These are phyloP conservation scores for Ajuga reptans DNA, from an alignment of 305 asterid genomes.

Conservation along the genomic window DNA sequence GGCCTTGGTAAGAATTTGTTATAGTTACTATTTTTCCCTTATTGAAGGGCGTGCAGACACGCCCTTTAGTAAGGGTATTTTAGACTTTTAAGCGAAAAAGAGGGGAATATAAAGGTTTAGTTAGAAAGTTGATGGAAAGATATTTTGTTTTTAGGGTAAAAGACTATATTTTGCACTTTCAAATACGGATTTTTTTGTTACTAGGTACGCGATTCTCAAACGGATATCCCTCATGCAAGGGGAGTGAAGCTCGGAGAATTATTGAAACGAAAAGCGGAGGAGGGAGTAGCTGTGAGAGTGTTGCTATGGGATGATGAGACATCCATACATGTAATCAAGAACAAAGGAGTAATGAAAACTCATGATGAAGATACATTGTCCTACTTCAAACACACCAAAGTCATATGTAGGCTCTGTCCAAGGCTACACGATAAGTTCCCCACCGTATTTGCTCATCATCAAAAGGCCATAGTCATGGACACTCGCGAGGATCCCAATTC, in stretches of 20 bases:
- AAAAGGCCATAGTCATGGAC: slow-evolving; percentile 60
- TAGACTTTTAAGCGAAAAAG: no score
- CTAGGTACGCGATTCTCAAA: slow-evolving; percentile 65
- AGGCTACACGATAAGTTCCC: slow-evolving; percentile 67
- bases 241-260: slow-evolving; percentile 83
- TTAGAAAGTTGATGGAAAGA: neutral
- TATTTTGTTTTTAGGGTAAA: neutral
- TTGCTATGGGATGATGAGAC: slow-evolving; percentile 87
- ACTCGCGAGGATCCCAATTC: slow-evolving; percentile 36
- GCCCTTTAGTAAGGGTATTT: no score
- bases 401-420: slow-evolving; percentile 57
- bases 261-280: slow-evolving; percentile 69
- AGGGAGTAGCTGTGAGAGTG: slow-evolving; percentile 75
- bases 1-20: slow-evolving; percentile 41
- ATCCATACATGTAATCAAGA: slow-evolving; percentile 65
- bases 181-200: neutral
- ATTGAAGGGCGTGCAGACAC: no score
- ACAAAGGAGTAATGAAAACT: slow-evolving; percentile 81
- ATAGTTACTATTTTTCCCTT: no score
- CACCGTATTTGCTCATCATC: slow-evolving; percentile 74
- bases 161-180: neutral
- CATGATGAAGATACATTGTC: slow-evolving; percentile 63
- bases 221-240: slow-evolving; percentile 57
- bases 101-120: no score
- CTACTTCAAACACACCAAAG: slow-evolving; percentile 72